phyloP scores from a whole-genome alignment of 78 protist species.

The Creolimax fragrantissima region DNA sequence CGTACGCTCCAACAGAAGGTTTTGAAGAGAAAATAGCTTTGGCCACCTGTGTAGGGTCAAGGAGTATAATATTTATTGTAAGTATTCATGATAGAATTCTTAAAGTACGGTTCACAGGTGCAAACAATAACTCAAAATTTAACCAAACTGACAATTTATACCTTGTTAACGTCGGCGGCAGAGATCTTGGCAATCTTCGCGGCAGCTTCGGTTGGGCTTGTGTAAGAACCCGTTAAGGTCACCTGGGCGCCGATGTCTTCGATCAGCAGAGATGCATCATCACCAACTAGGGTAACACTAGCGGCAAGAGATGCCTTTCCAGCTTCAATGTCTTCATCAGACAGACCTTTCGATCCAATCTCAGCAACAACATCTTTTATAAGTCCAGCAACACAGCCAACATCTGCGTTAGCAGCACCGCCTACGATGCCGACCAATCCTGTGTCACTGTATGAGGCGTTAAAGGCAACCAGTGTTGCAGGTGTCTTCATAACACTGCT shows the following conservation, averaged over 20 bases:
- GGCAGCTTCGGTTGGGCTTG: not conserved
- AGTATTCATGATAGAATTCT: not conserved
- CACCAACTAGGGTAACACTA: not conserved
- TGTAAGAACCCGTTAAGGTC: not conserved
- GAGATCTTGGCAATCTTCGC: not conserved
- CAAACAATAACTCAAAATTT: not conserved
- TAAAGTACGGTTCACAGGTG: not conserved
- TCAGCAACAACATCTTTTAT: not conserved
- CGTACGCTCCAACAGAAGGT: not conserved
- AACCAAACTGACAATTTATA: not conserved
- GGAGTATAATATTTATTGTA: not conserved
- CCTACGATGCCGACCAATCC: not conserved
- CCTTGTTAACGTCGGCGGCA: not conserved
- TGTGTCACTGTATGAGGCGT: not conserved
- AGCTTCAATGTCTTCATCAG: not conserved
- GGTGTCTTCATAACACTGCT: not conserved
- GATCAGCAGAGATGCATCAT: not conserved
- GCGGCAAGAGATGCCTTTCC: not conserved
- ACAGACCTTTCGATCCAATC: not conserved
- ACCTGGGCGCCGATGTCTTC: not conserved
- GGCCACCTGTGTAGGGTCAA: not conserved
- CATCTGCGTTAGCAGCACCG: not conserved
- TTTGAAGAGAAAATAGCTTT: not conserved
- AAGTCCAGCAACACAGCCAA: not conserved
- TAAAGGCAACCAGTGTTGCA: not conserved